A percentile compares a stretch with the other conserved stretches of the same genome.
Evolutionary conservation across 2,329 filamentous ascomycete genomes (phyloP).

Genomic region (Botryosphaeria dothidea): DNA sequence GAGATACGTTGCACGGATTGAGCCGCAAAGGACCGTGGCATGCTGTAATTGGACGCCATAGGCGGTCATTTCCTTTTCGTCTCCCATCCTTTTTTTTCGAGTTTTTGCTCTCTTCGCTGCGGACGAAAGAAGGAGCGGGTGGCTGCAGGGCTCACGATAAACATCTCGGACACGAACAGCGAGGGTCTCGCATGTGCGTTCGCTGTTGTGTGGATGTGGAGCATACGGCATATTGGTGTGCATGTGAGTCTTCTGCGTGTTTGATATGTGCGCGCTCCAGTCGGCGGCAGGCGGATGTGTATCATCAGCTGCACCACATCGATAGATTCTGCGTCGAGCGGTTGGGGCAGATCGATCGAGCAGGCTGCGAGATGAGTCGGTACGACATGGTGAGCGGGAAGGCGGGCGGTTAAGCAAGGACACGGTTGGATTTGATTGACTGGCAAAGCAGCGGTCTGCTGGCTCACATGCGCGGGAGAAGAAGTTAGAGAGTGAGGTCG

Average conservation of each 20-base stretch:
- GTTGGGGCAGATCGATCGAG: conserved; percentile 6
- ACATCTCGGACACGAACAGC: background rate
- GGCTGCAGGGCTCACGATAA: background rate
- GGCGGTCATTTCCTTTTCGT: background rate
- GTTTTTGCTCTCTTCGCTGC: background rate
- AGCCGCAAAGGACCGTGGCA: conserved; percentile 13
- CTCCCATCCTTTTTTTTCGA: background rate
- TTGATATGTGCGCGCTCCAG: background rate
- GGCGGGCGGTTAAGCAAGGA: conserved; percentile 6
- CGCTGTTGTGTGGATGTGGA: too few species aligned
- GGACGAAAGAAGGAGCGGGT: background rate
- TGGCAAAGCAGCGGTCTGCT: background rate
- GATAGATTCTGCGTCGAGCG: background rate
- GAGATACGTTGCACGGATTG: background rate
- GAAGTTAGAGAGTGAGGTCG: background rate
- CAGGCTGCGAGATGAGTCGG: conserved; percentile 5
- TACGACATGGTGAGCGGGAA: background rate
- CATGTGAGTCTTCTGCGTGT: background rate
- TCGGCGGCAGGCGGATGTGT: background rate
- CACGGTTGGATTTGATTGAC: background rate
- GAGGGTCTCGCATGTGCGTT: background rate
- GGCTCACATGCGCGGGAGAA: background rate
- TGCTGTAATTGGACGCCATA: conserved; percentile 1
- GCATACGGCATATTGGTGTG: background rate
- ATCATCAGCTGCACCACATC: background rate